These are phyloP conservation scores for Rhizoclosmatium globosum DNA, from an alignment of 192 early-diverging fungal genomes.

Conservation along the genomic window DNA sequence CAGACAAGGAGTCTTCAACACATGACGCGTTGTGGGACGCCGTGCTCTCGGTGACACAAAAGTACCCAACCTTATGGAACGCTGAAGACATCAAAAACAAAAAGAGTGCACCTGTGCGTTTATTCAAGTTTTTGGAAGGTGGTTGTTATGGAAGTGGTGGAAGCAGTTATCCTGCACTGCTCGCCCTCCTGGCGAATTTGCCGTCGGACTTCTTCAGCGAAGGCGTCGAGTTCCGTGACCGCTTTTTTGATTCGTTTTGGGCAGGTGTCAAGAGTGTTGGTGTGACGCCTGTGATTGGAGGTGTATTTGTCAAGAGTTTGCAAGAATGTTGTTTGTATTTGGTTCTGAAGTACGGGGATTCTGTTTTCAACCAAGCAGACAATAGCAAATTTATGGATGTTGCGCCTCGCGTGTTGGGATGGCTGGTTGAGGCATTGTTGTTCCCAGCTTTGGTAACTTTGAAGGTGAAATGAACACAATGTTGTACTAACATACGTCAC, in stretches of 20 bases:
- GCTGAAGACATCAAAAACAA: neutral
- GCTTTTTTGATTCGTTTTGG: slow-evolving; percentile 72
- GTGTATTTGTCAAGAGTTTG: slow-evolving; percentile 67
- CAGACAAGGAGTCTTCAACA: slow-evolving; percentile 74
- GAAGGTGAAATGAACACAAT: neutral
- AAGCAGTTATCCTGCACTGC: slow-evolving; percentile 78
- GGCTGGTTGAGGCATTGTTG: slow-evolving; percentile 16
- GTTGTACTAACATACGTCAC: neutral
- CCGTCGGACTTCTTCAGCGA: slow-evolving; percentile 57
- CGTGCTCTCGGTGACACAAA: slow-evolving; percentile 76
- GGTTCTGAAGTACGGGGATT: slow-evolving; percentile 31
- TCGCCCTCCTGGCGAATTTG: slow-evolving; percentile 74
- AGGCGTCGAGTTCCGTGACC: slow-evolving; percentile 55
- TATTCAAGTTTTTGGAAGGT: slow-evolving; percentile 74
- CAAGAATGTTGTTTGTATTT: slow-evolving; percentile 68
- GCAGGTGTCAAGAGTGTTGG: slow-evolving; percentile 54
- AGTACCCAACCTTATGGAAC: slow-evolving; percentile 44
- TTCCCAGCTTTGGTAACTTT: slow-evolving; percentile 29
- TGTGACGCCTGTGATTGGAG: slow-evolving; percentile 57
- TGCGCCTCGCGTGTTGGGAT: neutral
- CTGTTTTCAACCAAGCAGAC: neutral
- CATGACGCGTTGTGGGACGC: slow-evolving; percentile 91
- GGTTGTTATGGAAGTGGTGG: slow-evolving; percentile 71
- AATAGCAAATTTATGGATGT: slow-evolving; percentile 19
- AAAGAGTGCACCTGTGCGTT: slow-evolving; percentile 18